phyloP scores from a whole-genome alignment of 352 stramenopile species.

The Phytopythium vexans region DNA sequence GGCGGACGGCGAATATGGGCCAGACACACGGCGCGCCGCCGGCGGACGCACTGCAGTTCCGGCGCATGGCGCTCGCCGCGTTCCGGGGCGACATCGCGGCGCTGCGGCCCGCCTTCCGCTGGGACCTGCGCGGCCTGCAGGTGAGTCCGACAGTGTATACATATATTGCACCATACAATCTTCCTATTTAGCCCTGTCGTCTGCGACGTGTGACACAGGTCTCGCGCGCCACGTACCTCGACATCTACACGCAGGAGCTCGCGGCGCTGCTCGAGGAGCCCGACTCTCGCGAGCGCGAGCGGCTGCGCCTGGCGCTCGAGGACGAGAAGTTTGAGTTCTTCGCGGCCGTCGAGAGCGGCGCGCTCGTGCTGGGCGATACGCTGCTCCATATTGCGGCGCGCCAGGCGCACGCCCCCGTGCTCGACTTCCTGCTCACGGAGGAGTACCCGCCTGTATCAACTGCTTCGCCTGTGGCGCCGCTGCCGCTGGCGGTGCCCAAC shows the following conservation, averaged over 20 bases:
- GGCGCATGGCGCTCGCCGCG: slow-evolving; percentile 46
- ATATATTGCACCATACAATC: background rate
- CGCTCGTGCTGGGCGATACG: slow-evolving; percentile 65
- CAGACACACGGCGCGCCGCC: slow-evolving; percentile 58
- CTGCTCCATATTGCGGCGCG: slow-evolving; percentile 70
- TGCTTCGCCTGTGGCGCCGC: slow-evolving; percentile 3
- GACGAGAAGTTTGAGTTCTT: slow-evolving; percentile 84
- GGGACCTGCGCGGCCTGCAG: slow-evolving; percentile 49
- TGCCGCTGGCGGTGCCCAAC: slow-evolving; percentile 50
- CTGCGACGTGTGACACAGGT: slow-evolving; percentile 20
- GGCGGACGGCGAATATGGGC: slow-evolving; percentile 19
- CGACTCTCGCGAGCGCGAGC: slow-evolving; percentile 59
- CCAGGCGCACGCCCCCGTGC: slow-evolving; percentile 38
- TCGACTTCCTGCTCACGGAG: slow-evolving; percentile 65
- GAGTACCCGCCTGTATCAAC: slow-evolving; percentile 26
- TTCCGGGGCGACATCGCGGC: slow-evolving; percentile 46
- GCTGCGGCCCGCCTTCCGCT: slow-evolving; percentile 37
- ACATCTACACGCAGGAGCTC: slow-evolving; percentile 67
- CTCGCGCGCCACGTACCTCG: slow-evolving; percentile 71
- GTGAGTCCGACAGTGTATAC: slow-evolving; percentile 6
- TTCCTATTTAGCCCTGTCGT: background rate
- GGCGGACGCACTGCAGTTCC: slow-evolving; percentile 51
- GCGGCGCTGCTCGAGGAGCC: slow-evolving; percentile 46
- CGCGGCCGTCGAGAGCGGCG: slow-evolving; percentile 44
- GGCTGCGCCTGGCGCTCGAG: slow-evolving; percentile 35